A percentile compares a stretch with the other conserved stretches of the same genome.
These are phyloP conservation scores for Trichoderma sp. DNA, from an alignment of 2,329 filamentous ascomycete genomes.

Conservation along the genomic window DNA sequence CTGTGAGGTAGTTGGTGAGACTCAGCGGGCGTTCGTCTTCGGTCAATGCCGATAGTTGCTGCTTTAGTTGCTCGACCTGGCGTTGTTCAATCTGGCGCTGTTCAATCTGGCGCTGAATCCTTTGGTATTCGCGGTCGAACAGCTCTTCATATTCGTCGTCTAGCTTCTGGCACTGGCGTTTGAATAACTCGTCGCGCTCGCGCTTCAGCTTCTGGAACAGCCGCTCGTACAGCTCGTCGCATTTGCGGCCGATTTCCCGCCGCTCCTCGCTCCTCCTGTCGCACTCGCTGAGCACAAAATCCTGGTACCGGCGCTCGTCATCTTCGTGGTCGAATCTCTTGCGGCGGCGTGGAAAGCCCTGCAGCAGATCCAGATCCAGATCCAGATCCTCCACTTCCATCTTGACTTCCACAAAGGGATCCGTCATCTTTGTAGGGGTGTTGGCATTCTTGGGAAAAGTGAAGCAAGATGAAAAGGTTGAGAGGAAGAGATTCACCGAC, in stretches of 20 bases:
- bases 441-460: neutral
- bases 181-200: conserved; percentile 11
- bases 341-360: conserved; percentile 12
- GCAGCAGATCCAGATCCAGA: neutral
- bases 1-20: neutral
- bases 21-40: neutral
- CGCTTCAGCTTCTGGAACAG: conserved; percentile 1
- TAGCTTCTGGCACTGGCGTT: neutral
- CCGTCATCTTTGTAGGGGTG: conserved; percentile 1
- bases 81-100: conserved; percentile 2
- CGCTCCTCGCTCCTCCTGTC: neutral
- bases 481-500: neutral
- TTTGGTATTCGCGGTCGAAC: conserved; percentile 4
- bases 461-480: neutral
- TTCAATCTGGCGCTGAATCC: neutral
- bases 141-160: conserved; percentile 11
- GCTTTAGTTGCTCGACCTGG: neutral
- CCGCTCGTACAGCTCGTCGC: conserved; percentile 7
- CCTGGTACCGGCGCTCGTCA: conserved; percentile 10
- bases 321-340: conserved; percentile 14
- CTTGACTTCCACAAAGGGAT: conserved; percentile 4
- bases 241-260: neutral
- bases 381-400: neutral
- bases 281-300: neutral
- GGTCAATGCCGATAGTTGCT: neutral